Base-by-base conservation (phyloP, 2,329 filamentous ascomycete species). In the Ophiostoma montium region DNA sequence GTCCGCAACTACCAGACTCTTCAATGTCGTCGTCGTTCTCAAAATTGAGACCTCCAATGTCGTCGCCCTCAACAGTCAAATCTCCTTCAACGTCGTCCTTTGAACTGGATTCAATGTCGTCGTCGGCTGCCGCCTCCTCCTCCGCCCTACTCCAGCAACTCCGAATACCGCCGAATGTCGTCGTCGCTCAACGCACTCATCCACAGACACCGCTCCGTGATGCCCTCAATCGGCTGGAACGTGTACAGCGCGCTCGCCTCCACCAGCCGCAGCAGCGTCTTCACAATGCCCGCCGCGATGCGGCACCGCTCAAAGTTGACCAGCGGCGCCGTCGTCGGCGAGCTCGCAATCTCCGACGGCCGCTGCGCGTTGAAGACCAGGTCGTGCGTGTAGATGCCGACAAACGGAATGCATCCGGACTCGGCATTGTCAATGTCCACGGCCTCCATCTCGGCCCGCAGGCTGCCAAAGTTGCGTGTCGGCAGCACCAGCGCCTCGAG, bases 261-360 rank as follows among this genome's bases (percentile, higher is more conserved):
- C 10, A 92, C 70, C n/a, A 92, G 69, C 19, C 86, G 73, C 36
- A 90, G 67, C 35, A 92, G 67, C 45, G 83, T 86, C 70, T 92
- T 92, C 55, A 90, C 81, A 35, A 89, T 82, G 1, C 75, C 73
- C 3, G 86, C 86, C 23, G 82, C 80, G 31, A 78, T 82, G 52
- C 86, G 82, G 57, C 84, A 87, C 51, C 84, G 75, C 67, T 90
- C 85, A 65, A 92, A 92, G 63, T 92, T 92, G 57, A 92, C 76
- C 41, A 92, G 69, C 13, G 80, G 80, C 53, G 84, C 75, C 5
- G 76, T 76, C 0, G 70, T 75, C 18, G 78, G 78, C 3, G 78
- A 83, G 57, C 74, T 77, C 1, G 80, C 78, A 56, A 89, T 81
- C 61, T 85, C 81, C 2, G 82, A 80, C 1, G 86, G 83, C 54